Base-by-base conservation (phyloP, 1,139 yeast genomes). In the Scheffersomyces stambukii region DNA sequence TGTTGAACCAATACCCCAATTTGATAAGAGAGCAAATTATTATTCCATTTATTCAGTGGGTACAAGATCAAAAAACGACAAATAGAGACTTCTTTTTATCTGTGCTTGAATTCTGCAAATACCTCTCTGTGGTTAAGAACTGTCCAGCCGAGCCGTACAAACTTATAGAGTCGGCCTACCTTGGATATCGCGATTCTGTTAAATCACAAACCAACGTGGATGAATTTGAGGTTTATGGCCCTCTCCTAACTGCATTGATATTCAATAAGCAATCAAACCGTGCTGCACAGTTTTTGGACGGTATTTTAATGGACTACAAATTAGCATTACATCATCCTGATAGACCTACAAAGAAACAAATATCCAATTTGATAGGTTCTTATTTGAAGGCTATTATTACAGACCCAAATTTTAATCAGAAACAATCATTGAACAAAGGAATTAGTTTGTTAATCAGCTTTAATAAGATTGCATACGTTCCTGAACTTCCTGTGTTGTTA, bases 201-300 rank as follows among this genome's bases (percentile, higher is more conserved):
- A 51, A 53, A 32, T 21, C 27, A n/a, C 24, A 25, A 2, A 25
- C 52, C 20, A 31, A 40, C 6, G 30, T 49, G 11, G 45, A 57
- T 32, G 77, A 75, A 41, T 70, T 62, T 42, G 49, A 52, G 19
- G 64, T 78, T 21, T 79, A 78, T 47, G 54, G 74, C 1, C 51
- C 61, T 24, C 50, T 77, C 36, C 60, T 80, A 20, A 63, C 75
- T 23, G 62, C 79, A 2, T 57, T 80, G 32, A 61, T 76, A 6
- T 55, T 58, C 34, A 71, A 73, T 25, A 68, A 67, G 24, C 72
- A 77, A 40, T 41, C 64, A 23, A 57, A 61, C 4, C 43, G 66
- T 20, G 79, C 86, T 1, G 66, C 80, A 1, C 64, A 69, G 38
- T 67, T 79, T 32, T 55, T 81, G 43, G 83, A 80, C 35, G 52